Evolutionary conservation across 129 eudicot species (phyloP).

Genomic region (sunflower (Helianthus annuus)): HanXRQr2.0-SUNRISE NC_035441.2:180585767-180586266

Average conservation of each 20-base stretch:
- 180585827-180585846: too few species aligned
- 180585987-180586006: not conserved
- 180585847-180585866: too few species aligned
- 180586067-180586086: constrained; percentile 29
- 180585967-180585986: constrained; percentile 5
- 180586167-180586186: not conserved
- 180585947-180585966: not conserved
- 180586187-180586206: not conserved
- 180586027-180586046: constrained; percentile 20
- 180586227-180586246: not conserved
- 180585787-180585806: too few species aligned
- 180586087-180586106: constrained; percentile 17
- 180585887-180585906: too few species aligned
- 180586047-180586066: constrained; percentile 15
- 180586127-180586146: constrained; percentile 8
- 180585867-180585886: too few species aligned
- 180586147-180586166: not conserved
- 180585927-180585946: too few species aligned
- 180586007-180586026: constrained; percentile 4
- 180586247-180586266: not conserved
- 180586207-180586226: too few species aligned
- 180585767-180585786: too few species aligned
- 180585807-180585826: too few species aligned
- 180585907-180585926: too few species aligned
- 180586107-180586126: constrained; percentile 37